Base-by-base conservation (phyloP, 129 eudicot species). In the Heracleum sosnowskyi region DNA sequence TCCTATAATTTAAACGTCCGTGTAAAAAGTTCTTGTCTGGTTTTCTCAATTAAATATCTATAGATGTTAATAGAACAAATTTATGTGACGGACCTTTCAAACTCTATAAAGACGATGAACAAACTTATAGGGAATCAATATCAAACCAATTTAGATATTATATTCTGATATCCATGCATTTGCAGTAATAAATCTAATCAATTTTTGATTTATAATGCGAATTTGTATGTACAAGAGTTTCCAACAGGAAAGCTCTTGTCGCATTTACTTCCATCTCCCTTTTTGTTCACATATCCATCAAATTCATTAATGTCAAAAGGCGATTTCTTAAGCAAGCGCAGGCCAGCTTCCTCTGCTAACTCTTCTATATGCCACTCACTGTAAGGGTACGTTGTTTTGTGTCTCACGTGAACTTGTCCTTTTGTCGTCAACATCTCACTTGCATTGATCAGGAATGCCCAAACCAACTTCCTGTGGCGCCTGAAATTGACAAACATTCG, bases 211-310 rank as follows among this genome's bases (percentile, higher is more conserved):
- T 16, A 46, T 15, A 20, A 0, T 26, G 70, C 70, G 15, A 90
- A 92, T 70, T 82, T 90, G 69, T 74, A 92, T 20, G 97, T 92
- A n/a, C 69, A 70, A 46, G 91, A 84, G 13, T 81, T 78, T 10
- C 96, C 91, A 57, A 87, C 78, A 34, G 47, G 91, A 34, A 93
- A 93, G 6, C 92, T 77, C 33, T 86, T 63, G 18, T 89, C 93
- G 11, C 88, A 22, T 24, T 69, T 81, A 0, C 24, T 13, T 34
- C 92, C 89, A n/a, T 77, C 82, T 33, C 98, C 98, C 94, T 83
- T 82, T 89, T 93, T 63, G 74, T 90, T 88, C 37, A 78, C 69
- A 83, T 93, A 93, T 28, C 92, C 90, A 2, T 91, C 96, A 76
- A 87, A 93, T 57, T 93, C 91, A 42, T 60, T 39, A 1, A 60